A percentile compares a stretch with the other conserved stretches of the same genome.
phyloP scores from a whole-genome alignment of 108 stramenopile genomes.

The Cyclotella atomus region DNA sequence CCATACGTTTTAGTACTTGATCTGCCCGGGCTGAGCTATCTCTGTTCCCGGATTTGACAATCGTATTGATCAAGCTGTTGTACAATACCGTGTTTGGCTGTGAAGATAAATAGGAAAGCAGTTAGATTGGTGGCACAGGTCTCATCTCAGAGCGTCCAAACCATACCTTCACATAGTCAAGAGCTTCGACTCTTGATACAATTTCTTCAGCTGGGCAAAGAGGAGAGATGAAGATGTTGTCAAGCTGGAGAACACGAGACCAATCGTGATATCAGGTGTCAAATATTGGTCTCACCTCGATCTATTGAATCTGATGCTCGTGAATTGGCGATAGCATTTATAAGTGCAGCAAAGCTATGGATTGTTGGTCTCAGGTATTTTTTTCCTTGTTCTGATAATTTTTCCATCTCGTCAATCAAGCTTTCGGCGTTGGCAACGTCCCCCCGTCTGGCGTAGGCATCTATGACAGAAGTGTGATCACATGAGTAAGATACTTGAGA shows the following conservation, averaged over 20 bases:
- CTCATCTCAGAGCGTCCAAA: neutral
- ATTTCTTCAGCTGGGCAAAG: conserved; percentile 44
- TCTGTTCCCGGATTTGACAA: conserved; percentile 22
- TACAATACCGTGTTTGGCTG: conserved; percentile 44
- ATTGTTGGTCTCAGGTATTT: conserved; percentile 32
- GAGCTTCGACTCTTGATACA: conserved; percentile 36
- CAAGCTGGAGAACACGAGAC: too few species aligned
- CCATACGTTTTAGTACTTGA: conserved; percentile 34
- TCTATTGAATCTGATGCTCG: conserved; percentile 31
- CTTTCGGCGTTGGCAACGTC: conserved; percentile 23
- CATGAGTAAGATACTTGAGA: too few species aligned
- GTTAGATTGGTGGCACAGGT: too few species aligned
- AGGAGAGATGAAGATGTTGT: too few species aligned
- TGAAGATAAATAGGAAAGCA: too few species aligned
- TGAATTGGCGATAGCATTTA: conserved; percentile 66
- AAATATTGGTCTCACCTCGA: too few species aligned
- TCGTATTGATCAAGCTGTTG: conserved; percentile 38
- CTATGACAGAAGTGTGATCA: too few species aligned
- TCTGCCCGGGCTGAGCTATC: conserved; percentile 19
- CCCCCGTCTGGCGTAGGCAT: too few species aligned
- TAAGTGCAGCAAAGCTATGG: conserved; percentile 48
- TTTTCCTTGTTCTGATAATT: conserved; percentile 20
- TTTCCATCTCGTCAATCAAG: conserved; percentile 41
- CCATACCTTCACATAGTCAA: conserved; percentile 29
- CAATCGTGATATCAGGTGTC: too few species aligned